A percentile compares a stretch with the other conserved stretches of the same genome.
Evolutionary conservation across 1,139 yeast species (phyloP).

Genomic region (Yamadazyma buinensis): DNA sequence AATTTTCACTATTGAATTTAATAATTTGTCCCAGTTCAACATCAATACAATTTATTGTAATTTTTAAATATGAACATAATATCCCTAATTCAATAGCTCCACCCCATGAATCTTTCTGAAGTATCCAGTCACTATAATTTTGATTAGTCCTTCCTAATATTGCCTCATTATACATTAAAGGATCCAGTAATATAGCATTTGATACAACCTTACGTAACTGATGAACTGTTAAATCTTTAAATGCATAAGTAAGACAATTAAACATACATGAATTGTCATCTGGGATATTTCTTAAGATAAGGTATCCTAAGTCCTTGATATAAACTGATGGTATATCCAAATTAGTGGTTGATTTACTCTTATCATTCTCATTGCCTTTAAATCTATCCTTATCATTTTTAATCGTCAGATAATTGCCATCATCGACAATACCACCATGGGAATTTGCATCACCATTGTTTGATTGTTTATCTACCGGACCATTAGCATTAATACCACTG

Average conservation of each 20-base stretch:
- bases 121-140: conserved; percentile 62
- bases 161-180: conserved; percentile 49
- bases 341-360: background rate
- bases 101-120: conserved; percentile 68
- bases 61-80: conserved; percentile 49
- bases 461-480: background rate
- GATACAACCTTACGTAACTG: conserved; percentile 47
- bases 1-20: conserved; percentile 45
- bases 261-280: conserved; percentile 82
- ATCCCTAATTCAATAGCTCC: conserved; percentile 80
- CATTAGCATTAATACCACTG: background rate
- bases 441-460: conserved; percentile 7
- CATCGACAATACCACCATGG: no score
- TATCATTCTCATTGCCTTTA: background rate
- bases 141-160: conserved; percentile 52
- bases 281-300: conserved; percentile 59
- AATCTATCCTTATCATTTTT: background rate
- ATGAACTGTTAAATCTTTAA: conserved; percentile 29
- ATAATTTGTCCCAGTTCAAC: conserved; percentile 62
- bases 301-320: conserved; percentile 20
- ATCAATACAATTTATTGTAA: conserved; percentile 62
- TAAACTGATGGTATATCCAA: conserved; percentile 26
- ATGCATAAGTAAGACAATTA: conserved; percentile 60
- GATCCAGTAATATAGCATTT: conserved; percentile 41
- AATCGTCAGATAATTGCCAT: conserved; percentile 4